Evolutionary conservation across 1,284 basidiomycete species (phyloP), one percentile per base, ranked within the genome.

Genomic region (Puccinia triticina): DNA sequence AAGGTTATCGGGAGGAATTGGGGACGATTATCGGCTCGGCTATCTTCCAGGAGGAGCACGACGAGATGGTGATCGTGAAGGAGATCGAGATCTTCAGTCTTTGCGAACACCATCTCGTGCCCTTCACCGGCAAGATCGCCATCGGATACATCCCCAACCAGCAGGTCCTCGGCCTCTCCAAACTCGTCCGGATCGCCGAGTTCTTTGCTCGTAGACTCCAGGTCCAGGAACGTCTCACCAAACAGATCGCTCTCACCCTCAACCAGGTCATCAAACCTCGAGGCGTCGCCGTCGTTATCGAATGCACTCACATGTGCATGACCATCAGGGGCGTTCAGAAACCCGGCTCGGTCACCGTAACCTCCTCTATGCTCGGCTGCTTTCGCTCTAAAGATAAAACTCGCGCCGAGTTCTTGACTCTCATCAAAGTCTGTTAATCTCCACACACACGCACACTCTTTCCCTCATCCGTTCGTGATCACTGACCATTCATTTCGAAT

Each of bases 301-400:
- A 85, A 75, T 84, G 83, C 86, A 96, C 95, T 57, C 97, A 99
- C 88, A 91, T 99, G 88, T 99, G 97, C 87, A 99, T 99, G 97
- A 95, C 96, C 0, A 99, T 99, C 96, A 92, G 97, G 83, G 97
- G 97, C 59, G 97, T 99, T 0, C 97, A 99, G 88, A 99, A 99
- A 88, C 96, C 96, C 1, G 96, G 97, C 40, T 91, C 96, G 10
- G 91, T 93, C 29, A 99, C 97, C 0, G 93, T 97, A 48, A 99
- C 97, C 0, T 96, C 94, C n/a, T 98, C 96, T 85, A 99, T 99
- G 97, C 89, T 98, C 79, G 97, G 97, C 16, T 97, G 94, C 86
- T 99, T 99, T 90, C 91, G 97, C 80, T 93, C 94, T 18, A 93
- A 95, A 85, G 95, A 97, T 88, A 99, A 99, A 89, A 99, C 97